These are phyloP conservation scores for Przewalskia tangutica DNA, from an alignment of 257 asterid species.

Conservation along the genomic window DNA sequence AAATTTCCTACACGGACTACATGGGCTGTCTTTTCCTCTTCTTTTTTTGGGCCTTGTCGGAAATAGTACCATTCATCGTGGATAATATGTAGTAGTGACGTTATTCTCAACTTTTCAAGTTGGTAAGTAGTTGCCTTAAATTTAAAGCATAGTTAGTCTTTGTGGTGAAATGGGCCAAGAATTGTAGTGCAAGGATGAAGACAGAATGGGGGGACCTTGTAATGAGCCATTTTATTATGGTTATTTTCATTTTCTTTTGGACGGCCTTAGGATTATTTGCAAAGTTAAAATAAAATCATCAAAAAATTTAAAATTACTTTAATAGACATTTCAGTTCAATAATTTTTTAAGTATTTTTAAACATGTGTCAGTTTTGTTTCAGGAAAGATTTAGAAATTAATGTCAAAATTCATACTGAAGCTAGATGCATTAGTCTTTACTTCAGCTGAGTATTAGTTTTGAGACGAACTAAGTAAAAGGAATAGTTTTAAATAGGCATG, in stretches of 20 bases:
- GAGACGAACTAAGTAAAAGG: background rate
- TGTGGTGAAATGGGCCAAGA: background rate
- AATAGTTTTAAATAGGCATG: background rate
- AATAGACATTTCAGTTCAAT: background rate
- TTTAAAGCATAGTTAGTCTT: background rate
- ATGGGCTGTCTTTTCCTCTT: background rate
- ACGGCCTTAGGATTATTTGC: background rate
- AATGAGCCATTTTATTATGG: slow-evolving; percentile 6
- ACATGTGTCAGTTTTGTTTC: background rate
- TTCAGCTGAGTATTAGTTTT: background rate
- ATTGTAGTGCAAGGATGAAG: background rate
- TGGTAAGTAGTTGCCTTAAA: background rate
- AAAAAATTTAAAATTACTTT: background rate
- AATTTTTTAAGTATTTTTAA: background rate
- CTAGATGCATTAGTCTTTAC: background rate
- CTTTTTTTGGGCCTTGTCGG: background rate
- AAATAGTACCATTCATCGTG: background rate
- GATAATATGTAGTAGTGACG: background rate
- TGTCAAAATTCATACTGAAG: background rate
- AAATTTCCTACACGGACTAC: no score
- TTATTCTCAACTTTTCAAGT: background rate
- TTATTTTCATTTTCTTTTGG: background rate
- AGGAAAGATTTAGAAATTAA: background rate
- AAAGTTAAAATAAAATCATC: background rate
- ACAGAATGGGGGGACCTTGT: slow-evolving; percentile 35